phyloP scores from a whole-genome alignment of 148 eudicot species.

The Fagopyrum esculentum region DNA sequence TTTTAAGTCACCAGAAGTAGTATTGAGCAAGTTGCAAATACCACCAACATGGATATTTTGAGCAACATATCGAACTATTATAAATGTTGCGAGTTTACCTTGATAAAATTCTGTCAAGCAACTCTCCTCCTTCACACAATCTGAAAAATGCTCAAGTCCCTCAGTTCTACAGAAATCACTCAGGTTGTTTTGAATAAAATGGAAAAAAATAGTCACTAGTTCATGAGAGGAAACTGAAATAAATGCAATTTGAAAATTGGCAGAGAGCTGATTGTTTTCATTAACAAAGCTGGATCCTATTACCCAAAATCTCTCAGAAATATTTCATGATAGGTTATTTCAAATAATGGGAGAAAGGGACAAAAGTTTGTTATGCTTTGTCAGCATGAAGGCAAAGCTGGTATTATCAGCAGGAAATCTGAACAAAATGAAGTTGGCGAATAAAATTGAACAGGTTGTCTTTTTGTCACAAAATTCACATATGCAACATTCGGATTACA shows the following conservation, averaged over 20 bases:
- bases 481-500: background rate
- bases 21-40: background rate
- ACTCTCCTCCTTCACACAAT: conserved; percentile 98
- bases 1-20: background rate
- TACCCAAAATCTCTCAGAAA: background rate
- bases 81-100: conserved; percentile 36
- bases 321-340: background rate
- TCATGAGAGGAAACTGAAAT: background rate
- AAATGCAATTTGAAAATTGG: background rate
- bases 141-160: conserved; percentile 31
- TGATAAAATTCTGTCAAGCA: conserved; percentile 83
- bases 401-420: background rate
- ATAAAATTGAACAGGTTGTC: background rate
- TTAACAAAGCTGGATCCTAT: background rate
- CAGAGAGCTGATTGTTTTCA: background rate
- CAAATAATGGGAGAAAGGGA: background rate
- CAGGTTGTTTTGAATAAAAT: background rate
- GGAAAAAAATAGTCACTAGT: background rate
- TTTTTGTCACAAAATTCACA: background rate
- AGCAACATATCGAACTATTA: background rate
- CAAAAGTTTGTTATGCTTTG: background rate
- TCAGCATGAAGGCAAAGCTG: background rate
- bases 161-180: conserved; percentile 2
- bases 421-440: background rate
- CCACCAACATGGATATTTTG: background rate